Evolutionary conservation across 371 early-diverging fungal genomes (phyloP), one percentile per base, ranked within the genome.

Genomic region (Mortierella sp.): DNA sequence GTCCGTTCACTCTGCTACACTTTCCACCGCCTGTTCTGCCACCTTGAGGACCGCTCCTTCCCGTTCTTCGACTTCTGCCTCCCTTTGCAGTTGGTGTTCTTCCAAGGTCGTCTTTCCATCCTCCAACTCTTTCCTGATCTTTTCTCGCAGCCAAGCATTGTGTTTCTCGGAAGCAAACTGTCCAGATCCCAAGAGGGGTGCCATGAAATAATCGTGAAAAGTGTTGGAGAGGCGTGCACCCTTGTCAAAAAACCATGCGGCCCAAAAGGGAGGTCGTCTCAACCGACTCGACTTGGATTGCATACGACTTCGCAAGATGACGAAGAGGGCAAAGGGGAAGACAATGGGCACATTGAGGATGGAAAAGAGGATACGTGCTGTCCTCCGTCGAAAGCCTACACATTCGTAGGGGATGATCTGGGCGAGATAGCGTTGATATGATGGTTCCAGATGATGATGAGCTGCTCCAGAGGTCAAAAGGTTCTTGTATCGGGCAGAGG

Each of bases 101-200:
- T 43, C 61, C 16, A 21, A 27, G 1, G 34, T 10, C 10, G 53
- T 28, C 54, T 57, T 58, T 2, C 31, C 43, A 13, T 49, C 23
- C 19, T 54, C 39, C 67, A 72, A 34, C 0, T 24, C 27, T 8
- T n/a, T 45, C 19, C 54, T 21, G 18, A 73, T 63, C 53, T 57
- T 57, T 48, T 47, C 42, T 13, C 73, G 34, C n/a, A 56, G 34
- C 14, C 59, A 12, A 0, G 27, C 46, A 26, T 60, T 64, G 14
- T 67, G 73, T 7, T 19, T 57, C 13, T 21, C 27, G 1, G 56
- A 47, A 38, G 67, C 63, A 24, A 46, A 39, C 27, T 64, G 59
- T 27, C 79, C 79, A 2, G 66, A 60, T 45, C 73, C 79, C n/a
- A 79, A 59, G 31, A 79, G 24, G 1, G 61, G 69, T 13, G 61